These are phyloP conservation scores for Candolleomyces aberdarensis DNA, from an alignment of 768 basidiomycete species.

Conservation along the genomic window DNA sequence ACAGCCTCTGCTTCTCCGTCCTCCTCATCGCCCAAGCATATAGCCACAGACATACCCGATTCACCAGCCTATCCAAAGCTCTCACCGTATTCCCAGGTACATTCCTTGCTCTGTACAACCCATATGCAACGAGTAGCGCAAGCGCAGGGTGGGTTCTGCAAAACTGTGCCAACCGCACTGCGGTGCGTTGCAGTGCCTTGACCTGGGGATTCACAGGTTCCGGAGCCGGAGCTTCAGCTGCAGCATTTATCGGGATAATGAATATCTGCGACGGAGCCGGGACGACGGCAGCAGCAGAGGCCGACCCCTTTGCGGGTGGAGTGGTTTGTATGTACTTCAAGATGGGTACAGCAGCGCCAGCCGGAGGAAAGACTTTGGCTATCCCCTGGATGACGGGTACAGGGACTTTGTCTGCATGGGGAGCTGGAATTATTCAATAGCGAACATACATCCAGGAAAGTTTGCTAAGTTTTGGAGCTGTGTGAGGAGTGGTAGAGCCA, in stretches of 20 bases:
- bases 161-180: not conserved
- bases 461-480: not conserved
- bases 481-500: not conserved
- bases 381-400: not conserved
- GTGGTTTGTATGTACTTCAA: not conserved
- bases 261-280: not conserved
- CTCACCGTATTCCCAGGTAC: not conserved
- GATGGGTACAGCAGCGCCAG: not conserved
- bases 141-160: not conserved
- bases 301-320: not conserved
- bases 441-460: no score
- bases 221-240: not conserved
- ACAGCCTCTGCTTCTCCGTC: not conserved
- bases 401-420: not conserved
- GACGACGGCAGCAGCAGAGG: not conserved
- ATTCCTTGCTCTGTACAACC: not conserved
- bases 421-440: not conserved
- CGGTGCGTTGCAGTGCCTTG: not conserved
- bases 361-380: slow-evolving; percentile 2
- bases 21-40: not conserved
- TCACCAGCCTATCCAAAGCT: not conserved
- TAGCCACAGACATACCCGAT: not conserved
- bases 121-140: not conserved
- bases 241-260: not conserved
- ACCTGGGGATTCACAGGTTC: not conserved